Conservation (phyloP, 371 early-diverging fungal genomes). For the Lichtheimia corymbifera region DNA sequence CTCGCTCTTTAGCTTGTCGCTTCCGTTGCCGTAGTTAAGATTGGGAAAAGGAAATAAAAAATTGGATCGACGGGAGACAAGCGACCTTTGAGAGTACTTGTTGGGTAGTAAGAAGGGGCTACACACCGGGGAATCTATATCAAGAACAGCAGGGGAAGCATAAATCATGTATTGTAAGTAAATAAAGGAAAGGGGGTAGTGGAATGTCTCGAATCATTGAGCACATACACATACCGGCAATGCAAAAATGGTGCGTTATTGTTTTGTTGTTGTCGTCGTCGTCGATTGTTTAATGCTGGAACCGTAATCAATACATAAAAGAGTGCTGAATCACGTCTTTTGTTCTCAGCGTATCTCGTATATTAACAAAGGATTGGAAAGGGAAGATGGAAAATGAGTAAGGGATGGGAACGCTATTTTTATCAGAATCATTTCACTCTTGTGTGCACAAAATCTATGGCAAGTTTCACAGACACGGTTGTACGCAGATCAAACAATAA, state of each 20-base stretch:
- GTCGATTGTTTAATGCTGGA: not conserved
- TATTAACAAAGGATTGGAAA: slow-evolving; percentile 3
- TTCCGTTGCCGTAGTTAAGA: not conserved
- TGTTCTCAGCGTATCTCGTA: not conserved
- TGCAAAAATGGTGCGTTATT: slow-evolving; percentile 3
- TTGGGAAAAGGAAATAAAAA: slow-evolving; percentile 7
- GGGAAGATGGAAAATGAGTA: slow-evolving; percentile 9
- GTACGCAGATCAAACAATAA: slow-evolving; percentile 3
- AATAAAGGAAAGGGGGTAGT: slow-evolving; percentile 7
- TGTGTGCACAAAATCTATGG: too few species aligned
- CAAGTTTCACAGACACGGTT: not conserved
- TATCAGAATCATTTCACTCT: not conserved
- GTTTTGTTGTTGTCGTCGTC: not conserved
- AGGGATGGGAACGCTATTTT: slow-evolving; percentile 8
- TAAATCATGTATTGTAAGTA: not conserved
- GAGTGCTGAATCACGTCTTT: too few species aligned
- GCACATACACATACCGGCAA: slow-evolving; percentile 1
- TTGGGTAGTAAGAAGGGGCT: not conserved
- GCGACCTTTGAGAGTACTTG: not conserved
- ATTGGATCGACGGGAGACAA: slow-evolving; percentile 8
- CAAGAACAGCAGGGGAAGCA: slow-evolving; percentile 2
- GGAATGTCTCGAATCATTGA: not conserved
- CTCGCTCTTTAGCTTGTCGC: not conserved
- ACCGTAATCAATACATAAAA: too few species aligned
- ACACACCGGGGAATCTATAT: not conserved